Evolutionary conservation across 2,329 filamentous ascomycete species (phyloP).

Genomic region (Mycosphaerella arachidis): DNA sequence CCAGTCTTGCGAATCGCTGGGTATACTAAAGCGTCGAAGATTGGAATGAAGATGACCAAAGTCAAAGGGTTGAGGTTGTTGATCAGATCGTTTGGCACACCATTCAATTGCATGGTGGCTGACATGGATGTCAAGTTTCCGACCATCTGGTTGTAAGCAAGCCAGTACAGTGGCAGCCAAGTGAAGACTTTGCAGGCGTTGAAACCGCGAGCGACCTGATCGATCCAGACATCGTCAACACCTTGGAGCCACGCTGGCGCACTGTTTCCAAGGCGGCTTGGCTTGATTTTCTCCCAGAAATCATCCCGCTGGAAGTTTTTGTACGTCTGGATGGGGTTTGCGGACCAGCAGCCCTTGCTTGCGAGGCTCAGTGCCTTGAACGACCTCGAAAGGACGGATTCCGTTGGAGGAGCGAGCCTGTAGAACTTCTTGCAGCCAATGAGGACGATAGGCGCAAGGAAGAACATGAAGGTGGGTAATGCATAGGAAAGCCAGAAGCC

Average conservation of each 20-base stretch:
- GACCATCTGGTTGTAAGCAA: conserved; percentile 54
- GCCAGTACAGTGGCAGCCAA: conserved; percentile 52
- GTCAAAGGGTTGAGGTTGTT: conserved; percentile 32
- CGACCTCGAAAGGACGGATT: conserved; percentile 67
- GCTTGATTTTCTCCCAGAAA: conserved; percentile 67
- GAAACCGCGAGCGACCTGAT: conserved; percentile 64
- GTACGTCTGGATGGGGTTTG: conserved; percentile 58
- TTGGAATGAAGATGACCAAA: conserved; percentile 42
- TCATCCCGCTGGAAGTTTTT: conserved; percentile 50
- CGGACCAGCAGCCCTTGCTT: conserved; percentile 54
- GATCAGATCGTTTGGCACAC: conserved; percentile 47
- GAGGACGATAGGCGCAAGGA: conserved; percentile 56
- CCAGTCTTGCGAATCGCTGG: conserved; percentile 42
- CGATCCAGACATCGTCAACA: conserved; percentile 77
- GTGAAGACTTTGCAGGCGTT: conserved; percentile 66
- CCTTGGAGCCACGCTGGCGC: conserved; percentile 68
- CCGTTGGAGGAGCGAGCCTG: conserved; percentile 57
- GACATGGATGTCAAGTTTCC: conserved; percentile 47
- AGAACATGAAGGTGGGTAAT: conserved; percentile 60
- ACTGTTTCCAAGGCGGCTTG: conserved; percentile 54
- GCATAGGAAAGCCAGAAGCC: conserved; percentile 65
- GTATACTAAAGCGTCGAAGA: conserved; percentile 44
- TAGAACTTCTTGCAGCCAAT: conserved; percentile 47
- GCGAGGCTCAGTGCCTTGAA: conserved; percentile 57
- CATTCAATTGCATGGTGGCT: conserved; percentile 41